Evolutionary conservation across 139 green algal genomes (phyloP).

Genomic region (Raphidocelis subcapitata): DNA sequence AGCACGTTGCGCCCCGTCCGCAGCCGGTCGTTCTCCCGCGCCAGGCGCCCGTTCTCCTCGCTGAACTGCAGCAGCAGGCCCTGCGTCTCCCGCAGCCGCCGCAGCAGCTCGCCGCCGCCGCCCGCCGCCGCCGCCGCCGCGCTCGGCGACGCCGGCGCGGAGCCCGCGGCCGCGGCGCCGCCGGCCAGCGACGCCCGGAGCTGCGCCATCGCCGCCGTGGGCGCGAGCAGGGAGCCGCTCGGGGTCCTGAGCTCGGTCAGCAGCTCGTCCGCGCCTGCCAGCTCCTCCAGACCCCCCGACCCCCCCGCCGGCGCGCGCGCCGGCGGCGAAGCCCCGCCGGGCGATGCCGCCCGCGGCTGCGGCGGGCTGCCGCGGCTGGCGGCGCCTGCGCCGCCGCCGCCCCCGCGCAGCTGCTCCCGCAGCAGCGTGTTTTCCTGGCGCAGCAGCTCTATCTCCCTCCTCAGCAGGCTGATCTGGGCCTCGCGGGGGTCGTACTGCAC

Average conservation of each 20-base stretch:
- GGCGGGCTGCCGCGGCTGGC: too few species aligned
- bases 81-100: conserved; percentile 51
- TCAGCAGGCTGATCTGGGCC: conserved; percentile 52
- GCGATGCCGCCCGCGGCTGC: too few species aligned
- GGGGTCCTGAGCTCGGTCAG: too few species aligned
- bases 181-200: background rate
- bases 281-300: too few species aligned
- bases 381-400: conserved; percentile 1
- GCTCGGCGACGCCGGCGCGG: background rate
- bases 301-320: too few species aligned
- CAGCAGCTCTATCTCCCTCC: conserved; percentile 79
- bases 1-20: conserved; percentile 22
- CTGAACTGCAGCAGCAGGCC: conserved; percentile 45
- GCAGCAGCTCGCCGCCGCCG: conserved; percentile 27
- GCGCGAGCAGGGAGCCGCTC: too few species aligned
- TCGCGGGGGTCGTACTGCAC: conserved; percentile 67
- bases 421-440: conserved; percentile 56
- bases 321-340: too few species aligned
- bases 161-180: background rate
- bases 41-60: conserved; percentile 71
- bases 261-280: too few species aligned
- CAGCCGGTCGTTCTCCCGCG: conserved; percentile 60
- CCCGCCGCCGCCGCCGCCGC: background rate
- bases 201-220: too few species aligned
- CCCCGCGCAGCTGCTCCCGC: conserved; percentile 39